Evolutionary conservation across 163 green algal genomes (phyloP), one percentile per base, ranked within the genome.

Genomic region (Picocystis sp.): DNA sequence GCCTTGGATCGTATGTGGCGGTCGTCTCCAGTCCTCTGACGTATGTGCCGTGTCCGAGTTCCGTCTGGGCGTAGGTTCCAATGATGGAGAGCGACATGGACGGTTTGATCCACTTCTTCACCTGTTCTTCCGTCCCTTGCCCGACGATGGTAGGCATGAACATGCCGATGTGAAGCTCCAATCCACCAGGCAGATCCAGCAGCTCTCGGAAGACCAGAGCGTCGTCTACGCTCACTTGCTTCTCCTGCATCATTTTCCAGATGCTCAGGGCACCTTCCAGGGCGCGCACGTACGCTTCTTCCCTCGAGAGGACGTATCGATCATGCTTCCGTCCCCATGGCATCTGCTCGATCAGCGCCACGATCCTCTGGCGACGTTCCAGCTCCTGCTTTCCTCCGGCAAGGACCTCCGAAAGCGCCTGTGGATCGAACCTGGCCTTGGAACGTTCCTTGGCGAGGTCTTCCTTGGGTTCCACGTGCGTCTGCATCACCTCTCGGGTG

Each of bases 151-250:
- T 78, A 22, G 84, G 84, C 45, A 94, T 92, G 70, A 90, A 94
- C 82, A 92, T 93, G 67, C 82, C 84, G 21, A 92, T 87, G 78
- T 94, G 85, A 50, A 94, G 70, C 72, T 93, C 83, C 45, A 94
- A 61, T 22, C 85, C 85, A 3, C 79, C 78, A 2, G 85, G 85
- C 17, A 81, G 75, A 62, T 89, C 73, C 19, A 87, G 52, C 58
- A 92, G 62, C 9, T 60, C 62, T 12, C 82, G 64, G 63, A 89
- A 79, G 43, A 80, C 71, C 6, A 77, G 63, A n/a, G 63, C 83
- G 35, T 94, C 85, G 13, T 87, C 73, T 11, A 84, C 55, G 21
- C 51, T 76, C 38, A 94, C 57, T 25, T 71, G 55, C 41, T 85
- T 58, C 1, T 71, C 45, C 38, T 70, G 65, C 64, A 92, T 82